Evolutionary conservation across 2,329 filamentous ascomycete genomes (phyloP).

Genomic region (Penicillium italicum): DNA sequence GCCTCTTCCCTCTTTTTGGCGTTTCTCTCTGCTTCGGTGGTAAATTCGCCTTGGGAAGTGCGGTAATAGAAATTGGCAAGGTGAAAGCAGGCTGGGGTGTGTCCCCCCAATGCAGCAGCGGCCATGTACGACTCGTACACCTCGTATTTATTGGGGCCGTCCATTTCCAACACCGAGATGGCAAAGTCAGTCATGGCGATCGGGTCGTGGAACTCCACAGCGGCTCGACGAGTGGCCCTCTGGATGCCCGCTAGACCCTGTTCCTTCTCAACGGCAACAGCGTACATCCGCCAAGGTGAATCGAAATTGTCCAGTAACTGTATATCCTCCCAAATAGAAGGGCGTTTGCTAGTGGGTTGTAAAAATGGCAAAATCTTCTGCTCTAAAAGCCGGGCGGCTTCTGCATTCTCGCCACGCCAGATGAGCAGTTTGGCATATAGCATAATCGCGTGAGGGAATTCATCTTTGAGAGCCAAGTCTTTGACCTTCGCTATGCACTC

Average conservation of each 20-base stretch:
- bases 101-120: slow-evolving; percentile 31
- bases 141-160: slow-evolving; percentile 16
- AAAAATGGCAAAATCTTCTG: slow-evolving; percentile 25
- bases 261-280: slow-evolving; percentile 8
- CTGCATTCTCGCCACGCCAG: slow-evolving; percentile 17
- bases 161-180: slow-evolving; percentile 18
- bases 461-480: slow-evolving; percentile 20
- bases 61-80: slow-evolving; percentile 39
- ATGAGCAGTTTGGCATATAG: slow-evolving; percentile 29
- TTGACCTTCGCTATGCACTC: slow-evolving; percentile 20
- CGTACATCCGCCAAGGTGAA: slow-evolving; percentile 31
- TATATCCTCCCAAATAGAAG: slow-evolving; percentile 7
- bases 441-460: slow-evolving; percentile 29
- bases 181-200: slow-evolving; percentile 29
- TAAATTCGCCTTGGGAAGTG: slow-evolving; percentile 26
- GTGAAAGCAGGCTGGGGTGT: slow-evolving; percentile 30
- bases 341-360: slow-evolving; percentile 11
- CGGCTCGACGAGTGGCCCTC: slow-evolving; percentile 26
- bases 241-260: slow-evolving; percentile 11
- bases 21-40: slow-evolving; percentile 20
- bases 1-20: not conserved
- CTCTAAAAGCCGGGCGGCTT: slow-evolving; percentile 25
- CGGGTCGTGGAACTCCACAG: slow-evolving; percentile 32
- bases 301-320: slow-evolving; percentile 10
- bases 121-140: slow-evolving; percentile 37